A percentile compares a stretch with the other conserved stretches of the same genome.
Evolutionary conservation across 2,329 filamentous ascomycete genomes (phyloP).

Genomic region (Fusarium albidum): DNA sequence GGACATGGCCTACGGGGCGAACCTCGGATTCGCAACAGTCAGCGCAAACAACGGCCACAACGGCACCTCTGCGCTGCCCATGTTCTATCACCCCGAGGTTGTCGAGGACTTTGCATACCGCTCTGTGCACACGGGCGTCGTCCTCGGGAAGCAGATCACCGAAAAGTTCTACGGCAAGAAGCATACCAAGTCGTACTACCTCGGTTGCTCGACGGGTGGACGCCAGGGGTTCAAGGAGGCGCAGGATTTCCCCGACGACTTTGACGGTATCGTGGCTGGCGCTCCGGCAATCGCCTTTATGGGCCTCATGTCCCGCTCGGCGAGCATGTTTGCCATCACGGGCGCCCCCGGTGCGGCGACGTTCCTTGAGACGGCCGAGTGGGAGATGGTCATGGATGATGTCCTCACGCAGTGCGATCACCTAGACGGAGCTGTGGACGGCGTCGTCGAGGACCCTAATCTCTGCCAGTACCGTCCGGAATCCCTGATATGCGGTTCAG

Average conservation of each 20-base stretch:
- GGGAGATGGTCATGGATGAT: constrained; percentile 53
- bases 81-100: constrained; percentile 18
- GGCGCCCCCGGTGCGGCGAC: constrained; percentile 4
- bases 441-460: constrained; percentile 56
- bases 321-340: constrained; percentile 21
- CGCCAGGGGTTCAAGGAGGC: constrained; percentile 64
- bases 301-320: constrained; percentile 9
- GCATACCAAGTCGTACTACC: constrained; percentile 59
- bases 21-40: constrained; percentile 54
- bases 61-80: constrained; percentile 17
- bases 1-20: constrained; percentile 46
- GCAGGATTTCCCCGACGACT: constrained; percentile 63
- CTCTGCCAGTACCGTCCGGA: constrained; percentile 55
- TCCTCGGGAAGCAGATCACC: constrained; percentile 23
- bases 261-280: constrained; percentile 59
- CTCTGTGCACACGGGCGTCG: constrained; percentile 27
- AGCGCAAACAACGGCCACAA: constrained; percentile 54
- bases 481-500: constrained; percentile 46
- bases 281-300: constrained; percentile 57
- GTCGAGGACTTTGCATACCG: constrained; percentile 32
- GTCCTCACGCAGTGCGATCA: constrained; percentile 59
- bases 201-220: constrained; percentile 68
- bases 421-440: constrained; percentile 58
- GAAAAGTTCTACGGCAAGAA: constrained; percentile 53
- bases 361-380: constrained; percentile 41